A percentile compares a stretch with the other conserved stretches of the same genome.
These are phyloP conservation scores for Candida khao-thaluensis DNA, from an alignment of 805 yeast genomes.

Conservation along the genomic window DNA sequence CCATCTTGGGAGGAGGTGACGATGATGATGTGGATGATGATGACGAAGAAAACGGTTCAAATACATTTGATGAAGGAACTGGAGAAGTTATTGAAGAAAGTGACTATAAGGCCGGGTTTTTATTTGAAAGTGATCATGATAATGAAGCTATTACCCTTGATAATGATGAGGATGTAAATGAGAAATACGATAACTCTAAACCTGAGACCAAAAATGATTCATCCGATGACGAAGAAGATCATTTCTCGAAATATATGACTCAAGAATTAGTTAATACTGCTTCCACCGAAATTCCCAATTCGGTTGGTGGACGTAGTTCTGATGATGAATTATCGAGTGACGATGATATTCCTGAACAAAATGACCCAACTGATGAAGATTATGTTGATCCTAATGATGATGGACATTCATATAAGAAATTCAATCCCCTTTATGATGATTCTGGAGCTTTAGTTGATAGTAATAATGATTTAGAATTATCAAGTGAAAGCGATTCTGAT, in stretches of 20 bases:
- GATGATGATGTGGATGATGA: constrained; percentile 39
- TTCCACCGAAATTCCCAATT: constrained; percentile 29
- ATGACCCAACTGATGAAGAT: constrained; percentile 55
- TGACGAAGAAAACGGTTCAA: constrained; percentile 24
- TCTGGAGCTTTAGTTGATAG: constrained; percentile 21
- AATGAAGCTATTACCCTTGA: constrained; percentile 31
- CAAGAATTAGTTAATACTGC: constrained; percentile 64
- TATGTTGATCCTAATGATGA: constrained; percentile 81
- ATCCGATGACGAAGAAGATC: constrained; percentile 45
- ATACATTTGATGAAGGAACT: constrained; percentile 37
- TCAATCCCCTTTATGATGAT: constrained; percentile 60
- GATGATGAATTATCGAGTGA: constrained; percentile 51
- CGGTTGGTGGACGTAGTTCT: constrained; percentile 16
- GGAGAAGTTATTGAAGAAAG: constrained; percentile 40
- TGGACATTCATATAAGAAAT: constrained; percentile 69
- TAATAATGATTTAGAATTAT: constrained; percentile 23
- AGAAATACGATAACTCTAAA: constrained; percentile 6
- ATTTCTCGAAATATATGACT: constrained; percentile 71
- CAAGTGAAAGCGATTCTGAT: constrained; percentile 34
- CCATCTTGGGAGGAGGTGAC: constrained; percentile 82
- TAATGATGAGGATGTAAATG: constrained; percentile 29
- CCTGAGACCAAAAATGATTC: constrained; percentile 25
- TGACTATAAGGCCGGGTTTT: constrained; percentile 26
- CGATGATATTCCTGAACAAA: constrained; percentile 28
- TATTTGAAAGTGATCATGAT: constrained; percentile 30